Evolutionary conservation across 305 asterid species (phyloP).

Genomic region (Fraxinus nigra): DNA sequence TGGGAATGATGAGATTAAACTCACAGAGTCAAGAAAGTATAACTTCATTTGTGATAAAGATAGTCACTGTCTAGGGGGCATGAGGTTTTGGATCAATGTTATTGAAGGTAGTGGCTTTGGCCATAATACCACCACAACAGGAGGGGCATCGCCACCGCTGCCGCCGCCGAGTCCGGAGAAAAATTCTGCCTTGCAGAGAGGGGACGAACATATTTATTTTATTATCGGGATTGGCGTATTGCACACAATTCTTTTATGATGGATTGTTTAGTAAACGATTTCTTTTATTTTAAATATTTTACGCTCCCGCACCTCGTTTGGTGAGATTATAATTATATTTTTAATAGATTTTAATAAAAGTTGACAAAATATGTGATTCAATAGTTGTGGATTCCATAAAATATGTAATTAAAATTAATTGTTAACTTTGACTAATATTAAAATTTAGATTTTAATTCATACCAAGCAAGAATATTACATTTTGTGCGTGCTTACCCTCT

Average conservation of each 20-base stretch:
- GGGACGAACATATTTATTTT: background rate
- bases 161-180: background rate
- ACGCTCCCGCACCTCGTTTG: no score
- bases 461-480: no score
- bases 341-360: no score
- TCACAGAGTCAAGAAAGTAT: conserved; percentile 1
- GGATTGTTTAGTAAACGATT: background rate
- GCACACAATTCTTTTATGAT: background rate
- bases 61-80: conserved; percentile 20
- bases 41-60: conserved; percentile 15
- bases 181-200: background rate
- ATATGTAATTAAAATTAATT: no score
- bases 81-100: conserved; percentile 19
- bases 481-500: no score
- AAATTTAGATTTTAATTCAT: no score
- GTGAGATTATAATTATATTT: no score
- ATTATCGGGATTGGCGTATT: background rate
- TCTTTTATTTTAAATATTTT: background rate
- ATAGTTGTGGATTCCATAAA: no score
- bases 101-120: background rate
- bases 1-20: conserved; percentile 19
- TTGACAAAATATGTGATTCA: no score
- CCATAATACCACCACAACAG: background rate
- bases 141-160: background rate
- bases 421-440: no score